Evolutionary conservation across 1,139 yeast species (phyloP).

Genomic region (Pichia sp.): DNA sequence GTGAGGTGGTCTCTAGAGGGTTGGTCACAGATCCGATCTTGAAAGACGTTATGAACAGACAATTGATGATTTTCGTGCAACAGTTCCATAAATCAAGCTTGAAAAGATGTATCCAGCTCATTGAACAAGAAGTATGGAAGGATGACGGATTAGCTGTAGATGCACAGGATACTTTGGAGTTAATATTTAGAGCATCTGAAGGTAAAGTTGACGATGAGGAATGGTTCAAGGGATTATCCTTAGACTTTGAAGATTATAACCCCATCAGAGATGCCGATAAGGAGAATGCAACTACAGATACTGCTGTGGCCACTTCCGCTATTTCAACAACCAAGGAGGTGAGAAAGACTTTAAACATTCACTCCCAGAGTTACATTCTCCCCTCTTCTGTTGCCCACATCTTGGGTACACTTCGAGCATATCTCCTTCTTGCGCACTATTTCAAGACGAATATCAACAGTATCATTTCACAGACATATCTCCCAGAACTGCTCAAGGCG

Average conservation of each 20-base stretch:
- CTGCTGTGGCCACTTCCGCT: too few relatives aligned
- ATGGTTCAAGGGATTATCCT: constrained; percentile 10
- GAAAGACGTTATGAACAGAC: constrained; percentile 61
- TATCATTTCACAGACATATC: constrained; percentile 30
- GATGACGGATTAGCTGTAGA: constrained; percentile 48
- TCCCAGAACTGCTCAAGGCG: constrained; percentile 40
- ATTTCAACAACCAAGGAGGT: constrained; percentile 7
- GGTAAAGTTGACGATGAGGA: constrained; percentile 10
- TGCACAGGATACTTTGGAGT: constrained; percentile 49
- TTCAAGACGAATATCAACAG: constrained; percentile 31
- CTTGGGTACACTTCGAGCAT: constrained; percentile 38
- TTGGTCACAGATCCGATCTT: constrained; percentile 54
- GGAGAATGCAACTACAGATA: too few relatives aligned
- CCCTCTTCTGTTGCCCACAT: constrained; percentile 36
- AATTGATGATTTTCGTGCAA: constrained; percentile 52
- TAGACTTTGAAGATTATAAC: constrained; percentile 16
- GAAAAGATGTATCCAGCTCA: constrained; percentile 36
- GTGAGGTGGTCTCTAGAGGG: constrained; percentile 74
- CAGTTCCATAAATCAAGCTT: constrained; percentile 50
- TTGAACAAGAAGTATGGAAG: constrained; percentile 76
- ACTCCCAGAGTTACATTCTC: constrained; percentile 31
- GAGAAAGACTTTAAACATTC: constrained; percentile 33
- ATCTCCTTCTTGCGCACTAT: constrained; percentile 40
- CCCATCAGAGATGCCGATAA: not conserved
- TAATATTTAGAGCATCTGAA: constrained; percentile 42